Evolutionary conservation across 805 yeast genomes (phyloP).

Genomic region (Lipomyces mesembrius): DNA sequence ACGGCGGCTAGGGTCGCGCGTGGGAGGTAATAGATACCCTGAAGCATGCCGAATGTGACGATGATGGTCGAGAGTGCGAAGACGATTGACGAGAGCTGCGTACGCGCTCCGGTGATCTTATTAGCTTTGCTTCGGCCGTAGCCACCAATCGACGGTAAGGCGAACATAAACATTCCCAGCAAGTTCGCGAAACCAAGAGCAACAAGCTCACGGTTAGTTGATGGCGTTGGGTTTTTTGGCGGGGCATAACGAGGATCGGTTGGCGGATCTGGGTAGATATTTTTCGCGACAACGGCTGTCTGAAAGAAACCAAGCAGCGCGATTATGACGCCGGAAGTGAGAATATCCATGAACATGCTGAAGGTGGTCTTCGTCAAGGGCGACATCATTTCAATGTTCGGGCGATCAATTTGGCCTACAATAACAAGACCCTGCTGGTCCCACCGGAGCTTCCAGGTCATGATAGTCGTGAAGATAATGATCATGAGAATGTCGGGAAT

Average conservation of each 20-base stretch:
- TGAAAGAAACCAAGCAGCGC: conserved; percentile 92
- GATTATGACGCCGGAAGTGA: conserved; percentile 73
- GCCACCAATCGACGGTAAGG: conserved; percentile 93
- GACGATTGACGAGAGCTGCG: conserved; percentile 80
- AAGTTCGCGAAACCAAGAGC: conserved; percentile 83
- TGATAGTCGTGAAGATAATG: conserved; percentile 63
- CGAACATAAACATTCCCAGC: conserved; percentile 58
- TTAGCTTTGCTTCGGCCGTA: conserved; percentile 92
- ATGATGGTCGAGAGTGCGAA: conserved; percentile 78
- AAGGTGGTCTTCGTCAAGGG: conserved; percentile 60
- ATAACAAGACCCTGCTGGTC: conserved; percentile 59
- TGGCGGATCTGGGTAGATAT: conserved; percentile 75
- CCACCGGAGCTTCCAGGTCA: conserved; percentile 52
- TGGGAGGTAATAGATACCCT: conserved; percentile 73
- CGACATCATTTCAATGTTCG: conserved; percentile 55
- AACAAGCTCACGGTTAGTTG: conserved; percentile 87
- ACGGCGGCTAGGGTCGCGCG: conserved; percentile 78
- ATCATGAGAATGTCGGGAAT: conserved; percentile 85
- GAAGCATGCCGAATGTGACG: conserved; percentile 63
- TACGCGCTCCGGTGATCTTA: conserved; percentile 82
- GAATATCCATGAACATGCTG: conserved; percentile 57
- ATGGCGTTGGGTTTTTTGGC: conserved; percentile 53
- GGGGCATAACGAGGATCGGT: conserved; percentile 37
- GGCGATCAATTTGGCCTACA: conserved; percentile 67
- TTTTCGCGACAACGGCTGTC: conserved; percentile 88